Conservation (phyloP, 345 rosid species). For the Arabis alpina region DNA sequence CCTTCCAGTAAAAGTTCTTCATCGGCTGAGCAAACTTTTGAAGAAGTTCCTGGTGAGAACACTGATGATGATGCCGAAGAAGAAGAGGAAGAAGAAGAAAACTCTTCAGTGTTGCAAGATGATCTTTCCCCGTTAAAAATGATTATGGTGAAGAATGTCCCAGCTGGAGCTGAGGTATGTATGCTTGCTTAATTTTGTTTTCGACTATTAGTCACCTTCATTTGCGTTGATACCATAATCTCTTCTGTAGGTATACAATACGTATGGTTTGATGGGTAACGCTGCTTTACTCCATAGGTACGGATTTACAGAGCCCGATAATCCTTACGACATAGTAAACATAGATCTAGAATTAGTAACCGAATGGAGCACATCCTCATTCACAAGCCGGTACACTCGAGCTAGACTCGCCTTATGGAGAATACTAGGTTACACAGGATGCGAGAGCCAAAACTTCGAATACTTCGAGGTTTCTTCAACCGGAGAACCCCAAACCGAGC, state of each 20-base stretch:
- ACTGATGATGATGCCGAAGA: constrained; percentile 40
- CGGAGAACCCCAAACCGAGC: constrained; percentile 83
- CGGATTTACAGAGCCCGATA: constrained; percentile 82
- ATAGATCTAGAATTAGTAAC: constrained; percentile 82
- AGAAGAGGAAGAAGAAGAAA: constrained; percentile 41
- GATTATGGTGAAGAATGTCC: constrained; percentile 86
- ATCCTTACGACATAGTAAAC: constrained; percentile 75
- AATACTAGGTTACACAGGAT: constrained; percentile 62
- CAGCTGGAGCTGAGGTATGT: constrained; percentile 75
- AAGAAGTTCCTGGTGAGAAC: constrained; percentile 31
- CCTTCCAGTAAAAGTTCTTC: constrained; percentile 38
- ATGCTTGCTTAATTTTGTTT: not conserved
- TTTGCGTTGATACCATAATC: constrained; percentile 19
- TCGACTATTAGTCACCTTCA: not conserved
- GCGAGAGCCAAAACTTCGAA: constrained; percentile 67
- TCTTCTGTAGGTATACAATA: constrained; percentile 69
- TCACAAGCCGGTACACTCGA: constrained; percentile 64
- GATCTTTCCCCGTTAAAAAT: constrained; percentile 60
- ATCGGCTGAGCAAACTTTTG: constrained; percentile 27
- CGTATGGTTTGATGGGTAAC: constrained; percentile 79
- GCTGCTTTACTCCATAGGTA: constrained; percentile 94
- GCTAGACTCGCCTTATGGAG: constrained; percentile 75
- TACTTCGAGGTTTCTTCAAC: constrained; percentile 75
- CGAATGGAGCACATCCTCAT: constrained; percentile 64
- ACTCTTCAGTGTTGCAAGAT: constrained; percentile 55